Base-by-base conservation (phyloP, 23 red algal species). In the Agarophyton chilense region DNA sequence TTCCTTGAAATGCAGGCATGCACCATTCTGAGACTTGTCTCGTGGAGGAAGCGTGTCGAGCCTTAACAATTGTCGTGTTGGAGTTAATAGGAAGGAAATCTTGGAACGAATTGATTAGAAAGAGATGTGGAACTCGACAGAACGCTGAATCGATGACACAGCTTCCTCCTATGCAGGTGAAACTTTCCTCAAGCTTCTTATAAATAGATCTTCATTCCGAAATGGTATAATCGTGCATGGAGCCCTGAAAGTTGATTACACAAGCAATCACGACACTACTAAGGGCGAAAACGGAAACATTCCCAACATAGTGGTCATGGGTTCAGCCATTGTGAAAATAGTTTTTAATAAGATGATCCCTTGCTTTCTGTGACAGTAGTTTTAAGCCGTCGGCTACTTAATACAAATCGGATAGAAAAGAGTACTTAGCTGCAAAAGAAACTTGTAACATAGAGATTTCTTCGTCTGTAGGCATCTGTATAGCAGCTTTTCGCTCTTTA, bases 251-350 rank as follows among this genome's bases (percentile, higher is more conserved):
- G 31, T 86, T 83, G 1, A 83, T 13, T 19, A 38, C 54, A 7
- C 33, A 36, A 11, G 79, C 79, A 22, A 66, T 47, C 32, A 83
- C 53, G 1, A 61, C 17, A 5, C 79, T 54, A 22, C 12, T n/a
- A 3, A 22, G 79, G 34, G 58, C 79, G 39, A 83, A 83, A 43
- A 61, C 58, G 18, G 36, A 47, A 46, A 83, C n/a, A 41, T 46
- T 44, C 0, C 42, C 39, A 3, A 83, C 79, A 25, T 65, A 65
- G 39, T 83, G 54, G 26, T 83, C 79, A 18, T 66, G 53, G 5
- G 32, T 83, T 54, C 79, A 83, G 14, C 52, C 79, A 41, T 83
- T 83, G 40, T 38, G 47, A 60, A 83, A 83, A 13, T 65, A 65
- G 18, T 62, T 83, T 41, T 83, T 16, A 25, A 83, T 66, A 6